These are phyloP conservation scores for Scutellaria barbata DNA, from an alignment of 257 asterid species.

Conservation along the genomic window DNA sequence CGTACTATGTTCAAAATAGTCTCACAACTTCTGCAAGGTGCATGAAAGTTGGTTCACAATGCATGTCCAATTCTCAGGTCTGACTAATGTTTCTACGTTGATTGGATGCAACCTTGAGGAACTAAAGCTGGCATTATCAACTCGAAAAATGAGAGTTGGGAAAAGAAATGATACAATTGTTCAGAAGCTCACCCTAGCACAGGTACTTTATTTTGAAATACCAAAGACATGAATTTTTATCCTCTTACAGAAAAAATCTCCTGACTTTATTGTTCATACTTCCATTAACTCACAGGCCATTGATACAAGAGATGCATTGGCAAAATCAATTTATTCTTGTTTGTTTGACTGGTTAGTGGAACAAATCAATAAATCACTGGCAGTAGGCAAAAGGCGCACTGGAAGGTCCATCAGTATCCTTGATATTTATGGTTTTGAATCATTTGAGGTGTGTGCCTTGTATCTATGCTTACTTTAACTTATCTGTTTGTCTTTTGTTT, in stretches of 20 bases:
- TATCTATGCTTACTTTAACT: slow-evolving; percentile 19
- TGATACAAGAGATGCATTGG: slow-evolving; percentile 93
- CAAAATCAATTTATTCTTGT: slow-evolving; percentile 91
- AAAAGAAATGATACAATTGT: slow-evolving; percentile 67
- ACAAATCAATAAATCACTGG: slow-evolving; percentile 90
- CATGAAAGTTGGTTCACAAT: slow-evolving; percentile 18
- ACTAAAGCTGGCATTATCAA: slow-evolving; percentile 83
- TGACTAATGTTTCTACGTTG: slow-evolving; percentile 69
- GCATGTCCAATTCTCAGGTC: slow-evolving; percentile 57
- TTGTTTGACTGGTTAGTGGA: slow-evolving; percentile 98
- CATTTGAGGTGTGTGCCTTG: slow-evolving; percentile 73
- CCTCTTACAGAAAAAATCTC: slow-evolving; percentile 20
- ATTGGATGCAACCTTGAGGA: slow-evolving; percentile 76
- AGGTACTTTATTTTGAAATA: slow-evolving; percentile 50
- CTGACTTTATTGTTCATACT: slow-evolving; percentile 26
- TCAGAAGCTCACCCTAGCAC: slow-evolving; percentile 81
- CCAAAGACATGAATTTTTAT: slow-evolving; percentile 3
- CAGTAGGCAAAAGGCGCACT: slow-evolving; percentile 92
- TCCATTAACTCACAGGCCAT: slow-evolving; percentile 65
- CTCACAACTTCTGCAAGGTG: slow-evolving; percentile 22
- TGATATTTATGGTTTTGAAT: slow-evolving; percentile 98
- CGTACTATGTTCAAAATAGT: slow-evolving; percentile 14
- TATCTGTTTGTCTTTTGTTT: slow-evolving; percentile 30
- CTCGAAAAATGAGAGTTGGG: slow-evolving; percentile 91
- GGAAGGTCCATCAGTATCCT: slow-evolving; percentile 98